Evolutionary conservation across 495 filamentous ascomycete species (phyloP).

Genomic region (Annulohypoxylon stygium): DNA sequence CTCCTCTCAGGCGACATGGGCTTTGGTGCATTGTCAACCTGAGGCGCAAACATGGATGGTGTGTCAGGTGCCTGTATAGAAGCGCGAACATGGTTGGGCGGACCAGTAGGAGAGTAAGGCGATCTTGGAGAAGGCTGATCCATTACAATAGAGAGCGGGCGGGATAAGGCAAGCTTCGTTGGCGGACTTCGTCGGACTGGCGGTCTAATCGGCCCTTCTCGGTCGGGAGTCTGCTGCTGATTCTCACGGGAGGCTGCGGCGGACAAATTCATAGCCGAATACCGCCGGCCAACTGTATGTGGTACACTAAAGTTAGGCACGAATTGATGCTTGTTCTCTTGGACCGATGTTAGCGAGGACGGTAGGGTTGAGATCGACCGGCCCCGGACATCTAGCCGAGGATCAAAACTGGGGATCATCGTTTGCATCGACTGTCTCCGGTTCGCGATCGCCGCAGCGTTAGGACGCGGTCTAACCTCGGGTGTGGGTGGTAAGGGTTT

Average conservation of each 20-base stretch:
- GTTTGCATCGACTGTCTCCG: slow-evolving; percentile 67
- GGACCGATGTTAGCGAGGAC: slow-evolving; percentile 20
- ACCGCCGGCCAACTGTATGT: slow-evolving; percentile 58
- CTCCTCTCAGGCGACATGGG: slow-evolving; percentile 20
- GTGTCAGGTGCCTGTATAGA: slow-evolving; percentile 45
- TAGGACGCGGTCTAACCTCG: slow-evolving; percentile 61
- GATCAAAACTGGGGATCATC: slow-evolving; percentile 57
- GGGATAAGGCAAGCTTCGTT: slow-evolving; percentile 56
- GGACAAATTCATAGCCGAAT: slow-evolving; percentile 52
- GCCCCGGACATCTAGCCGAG: slow-evolving; percentile 46
- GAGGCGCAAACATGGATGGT: slow-evolving; percentile 48
- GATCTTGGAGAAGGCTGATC: slow-evolving; percentile 62
- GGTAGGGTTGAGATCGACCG: slow-evolving; percentile 24
- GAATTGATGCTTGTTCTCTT: slow-evolving; percentile 41
- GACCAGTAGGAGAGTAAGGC: slow-evolving; percentile 25
- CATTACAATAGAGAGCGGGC: slow-evolving; percentile 63
- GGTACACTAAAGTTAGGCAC: slow-evolving; percentile 64
- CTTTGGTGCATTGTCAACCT: slow-evolving; percentile 26
- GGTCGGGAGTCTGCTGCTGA: slow-evolving; percentile 26
- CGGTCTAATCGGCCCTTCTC: slow-evolving; percentile 37
- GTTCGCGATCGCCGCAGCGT: slow-evolving; percentile 65
- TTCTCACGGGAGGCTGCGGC: slow-evolving; percentile 12
- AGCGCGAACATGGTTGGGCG: slow-evolving; percentile 5
- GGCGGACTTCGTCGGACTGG: slow-evolving; percentile 57
- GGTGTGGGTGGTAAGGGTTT: slow-evolving; percentile 30